A percentile compares a stretch with the other conserved stretches of the same genome.
Conservation (phyloP, 2,329 filamentous ascomycete species). For the Colletotrichum cuscutae region DNA sequence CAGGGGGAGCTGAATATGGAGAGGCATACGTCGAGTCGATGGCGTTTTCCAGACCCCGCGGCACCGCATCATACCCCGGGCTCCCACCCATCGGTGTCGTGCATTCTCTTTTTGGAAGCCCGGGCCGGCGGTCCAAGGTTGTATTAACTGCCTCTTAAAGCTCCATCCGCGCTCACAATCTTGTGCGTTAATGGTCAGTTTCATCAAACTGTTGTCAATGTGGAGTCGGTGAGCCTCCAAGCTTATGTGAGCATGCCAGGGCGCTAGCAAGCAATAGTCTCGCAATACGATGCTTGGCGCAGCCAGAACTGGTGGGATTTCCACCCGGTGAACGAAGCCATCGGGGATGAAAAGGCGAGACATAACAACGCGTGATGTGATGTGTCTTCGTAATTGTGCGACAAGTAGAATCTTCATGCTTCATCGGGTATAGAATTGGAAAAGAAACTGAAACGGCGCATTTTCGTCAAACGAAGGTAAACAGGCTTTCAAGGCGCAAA, state of each 20-base stretch:
- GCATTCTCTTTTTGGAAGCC: not conserved
- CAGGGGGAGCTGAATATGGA: not conserved
- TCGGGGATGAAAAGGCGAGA: not conserved
- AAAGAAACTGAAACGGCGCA: not conserved
- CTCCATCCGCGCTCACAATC: no score
- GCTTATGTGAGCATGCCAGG: slow-evolving; percentile 27
- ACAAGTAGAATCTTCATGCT: not conserved
- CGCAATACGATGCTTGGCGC: slow-evolving; percentile 23
- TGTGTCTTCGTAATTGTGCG: not conserved
- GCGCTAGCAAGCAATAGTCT: slow-evolving; percentile 15
- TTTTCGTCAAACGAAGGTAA: not conserved
- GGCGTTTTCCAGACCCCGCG: not conserved
- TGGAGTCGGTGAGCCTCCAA: slow-evolving; percentile 1
- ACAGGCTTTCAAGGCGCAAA: not conserved
- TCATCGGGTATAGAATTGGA: not conserved
- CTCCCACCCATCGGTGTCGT: not conserved
- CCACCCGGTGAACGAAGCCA: not conserved
- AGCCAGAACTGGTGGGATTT: not conserved
- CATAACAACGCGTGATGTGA: not conserved
- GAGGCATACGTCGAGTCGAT: not conserved
- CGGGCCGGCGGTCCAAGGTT: not conserved
- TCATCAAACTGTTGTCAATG: not conserved
- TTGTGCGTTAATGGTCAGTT: not conserved
- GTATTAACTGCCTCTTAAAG: not conserved
- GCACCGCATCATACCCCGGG: not conserved